Evolutionary conservation across 2,329 filamentous ascomycete species (phyloP), one percentile per base, ranked within the genome.

Genomic region (Diaporthe caulivora): DNA sequence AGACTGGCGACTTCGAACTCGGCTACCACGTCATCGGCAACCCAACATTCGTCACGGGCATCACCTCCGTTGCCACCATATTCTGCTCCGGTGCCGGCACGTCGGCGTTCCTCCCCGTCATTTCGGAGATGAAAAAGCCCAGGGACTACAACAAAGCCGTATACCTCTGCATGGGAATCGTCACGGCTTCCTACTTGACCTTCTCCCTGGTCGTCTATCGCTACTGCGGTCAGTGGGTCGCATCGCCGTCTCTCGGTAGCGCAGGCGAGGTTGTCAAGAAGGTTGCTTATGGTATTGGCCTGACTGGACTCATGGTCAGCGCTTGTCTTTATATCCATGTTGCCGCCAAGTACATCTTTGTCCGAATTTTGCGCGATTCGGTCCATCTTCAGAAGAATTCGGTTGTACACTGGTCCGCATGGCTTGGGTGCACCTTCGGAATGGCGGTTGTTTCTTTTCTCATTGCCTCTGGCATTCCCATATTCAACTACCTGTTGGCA

Each of bases 101-200:
- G 9, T 64, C 40, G 8, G 74, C 74, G 17, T 75, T 75, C 34
- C 54, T 75, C n/a, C 74, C 74, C 3, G 74, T 75, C 26, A 92
- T 92, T 70, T 89, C 87, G 0, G 91, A 93, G 81, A 93, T 93
- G 90, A 84, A 83, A 54, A 84, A 86, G 40, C 90, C 91, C 0
- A 84, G 83, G 26, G 88, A 92, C 76, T 92, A 89, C 80, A 86
- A 85, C 74, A 92, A 91, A 79, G 87, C 91, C 0, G 83, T 92
- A 0, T 91, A 87, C 77, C 80, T 87, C 18, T 90, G 88, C 80
- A 91, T 91, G 89, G 83, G 80, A 21, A 80, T 92, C 91, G 6
- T 76, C 24, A 88, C 87, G 0, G 84, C 86, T 0, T 86, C 87
- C 0, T 92, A 92, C 77, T 83, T 91, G 15, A 85, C 86, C 42